phyloP scores from a whole-genome alignment of 345 rosid genomes.

The Erodium maritimum region DNA sequence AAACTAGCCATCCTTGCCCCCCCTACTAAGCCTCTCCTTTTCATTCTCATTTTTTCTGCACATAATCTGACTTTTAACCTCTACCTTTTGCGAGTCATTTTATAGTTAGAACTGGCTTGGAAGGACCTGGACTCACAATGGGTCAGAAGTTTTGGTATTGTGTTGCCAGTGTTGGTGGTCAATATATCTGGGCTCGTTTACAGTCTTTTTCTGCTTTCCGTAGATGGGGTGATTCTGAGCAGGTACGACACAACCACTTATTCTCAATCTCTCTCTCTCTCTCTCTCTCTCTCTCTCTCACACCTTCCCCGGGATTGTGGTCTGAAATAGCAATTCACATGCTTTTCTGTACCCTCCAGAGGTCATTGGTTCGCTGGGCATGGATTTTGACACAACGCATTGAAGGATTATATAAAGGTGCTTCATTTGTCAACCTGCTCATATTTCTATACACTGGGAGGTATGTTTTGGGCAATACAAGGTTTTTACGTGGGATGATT shows the following conservation, averaged over 20 bases:
- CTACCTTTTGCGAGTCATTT: slow-evolving; percentile 6
- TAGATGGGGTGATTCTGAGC: slow-evolving; percentile 96
- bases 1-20: background rate
- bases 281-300: slow-evolving; percentile 4
- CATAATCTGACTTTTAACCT: background rate
- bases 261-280: too few relatives aligned
- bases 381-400: slow-evolving; percentile 69
- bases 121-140: slow-evolving; percentile 83
- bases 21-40: background rate
- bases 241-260: slow-evolving; percentile 24
- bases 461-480: slow-evolving; percentile 20
- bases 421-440: slow-evolving; percentile 77
- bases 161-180: slow-evolving; percentile 87
- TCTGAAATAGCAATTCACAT: background rate
- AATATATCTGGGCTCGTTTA: slow-evolving; percentile 77
- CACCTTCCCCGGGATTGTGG: background rate
- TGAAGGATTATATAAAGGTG: slow-evolving; percentile 86
- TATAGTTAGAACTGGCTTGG: slow-evolving; percentile 80
- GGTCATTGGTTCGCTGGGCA: slow-evolving; percentile 71
- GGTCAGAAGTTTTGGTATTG: slow-evolving; percentile 91
- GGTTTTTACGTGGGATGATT: too few relatives aligned
- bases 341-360: slow-evolving; percentile 28
- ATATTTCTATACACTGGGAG: slow-evolving; percentile 87
- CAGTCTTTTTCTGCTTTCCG: slow-evolving; percentile 95
- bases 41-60: slow-evolving; percentile 5